Evolutionary conservation across 495 filamentous ascomycete species (phyloP), one percentile per base, ranked within the genome.

Genomic region (Neurospora sp.): DNA sequence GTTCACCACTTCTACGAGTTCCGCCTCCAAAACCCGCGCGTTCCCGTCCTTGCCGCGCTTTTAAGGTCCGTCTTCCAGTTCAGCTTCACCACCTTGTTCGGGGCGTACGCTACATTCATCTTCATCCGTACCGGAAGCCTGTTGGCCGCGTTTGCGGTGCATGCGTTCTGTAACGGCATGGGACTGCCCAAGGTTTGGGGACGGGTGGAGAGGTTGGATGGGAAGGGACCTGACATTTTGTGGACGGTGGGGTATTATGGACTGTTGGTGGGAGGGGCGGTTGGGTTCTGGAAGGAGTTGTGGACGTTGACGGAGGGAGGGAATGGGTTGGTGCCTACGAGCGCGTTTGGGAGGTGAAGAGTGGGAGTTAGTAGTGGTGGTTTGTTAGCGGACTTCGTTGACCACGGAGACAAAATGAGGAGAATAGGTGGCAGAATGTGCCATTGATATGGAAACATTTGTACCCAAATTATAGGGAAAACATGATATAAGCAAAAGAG

Each of bases 1-100:
- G 81, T 97, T 38, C 95, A 99, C 82, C 96, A 98, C 83, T 93
- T 94, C 81, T 97, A 97, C 83, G 96, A 99, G 83, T 98, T 95
- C 84, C 89, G 90, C 39, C 83, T 97, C 11, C 92, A 90, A 1
- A 88, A 97, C 78, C 93, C 95, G 18, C 84, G 89, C 74, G 89
- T 90, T 3, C 86, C 91, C 6, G 75, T 88, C 14, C 48, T 85
- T 5, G 83, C 85, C 2, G 90, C 89, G 6, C 72, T 94, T 1
- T 74, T 93, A 6, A 89, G 93, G 62, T 92, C 92, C 1, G 48
- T 93, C 23, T 88, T 98, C 75, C 96, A 99, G 79, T 91, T 99
- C 76, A 84, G 87, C n/a, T 99, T 96, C 79, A 98, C 96, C 5
- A 93, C 93, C 20, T 79, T 98, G 35, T 99, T 99, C 75, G 96